phyloP scores from a whole-genome alignment of 768 basidiomycete species.

The Lactarius evosmus region DNA sequence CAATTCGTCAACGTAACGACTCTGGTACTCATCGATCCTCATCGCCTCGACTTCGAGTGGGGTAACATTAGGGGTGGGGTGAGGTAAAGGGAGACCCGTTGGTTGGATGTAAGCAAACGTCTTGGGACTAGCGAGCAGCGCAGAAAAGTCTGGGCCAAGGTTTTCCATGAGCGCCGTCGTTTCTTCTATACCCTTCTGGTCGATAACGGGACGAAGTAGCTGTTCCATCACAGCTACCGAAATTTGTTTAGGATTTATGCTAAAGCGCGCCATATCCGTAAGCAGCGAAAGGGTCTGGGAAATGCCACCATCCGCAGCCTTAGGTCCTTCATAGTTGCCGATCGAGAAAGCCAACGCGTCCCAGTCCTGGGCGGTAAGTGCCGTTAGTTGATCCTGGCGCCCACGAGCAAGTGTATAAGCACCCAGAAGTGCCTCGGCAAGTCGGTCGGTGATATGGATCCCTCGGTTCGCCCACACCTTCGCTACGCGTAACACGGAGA shows the following conservation, averaged over 20 bases:
- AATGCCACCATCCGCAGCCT: conserved; percentile 18
- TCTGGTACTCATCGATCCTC: conserved; percentile 33
- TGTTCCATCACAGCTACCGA: conserved; percentile 14
- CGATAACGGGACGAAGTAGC: conserved; percentile 17
- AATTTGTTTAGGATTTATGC: conserved; percentile 12
- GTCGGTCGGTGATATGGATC: conserved; percentile 35
- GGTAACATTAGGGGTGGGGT: conserved; percentile 4
- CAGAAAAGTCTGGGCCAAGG: conserved; percentile 37
- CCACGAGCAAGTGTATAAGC: conserved; percentile 43
- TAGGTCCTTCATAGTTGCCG: conserved; percentile 23
- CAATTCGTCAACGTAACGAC: conserved; percentile 35
- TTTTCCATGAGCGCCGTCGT: conserved; percentile 13
- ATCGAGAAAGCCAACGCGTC: conserved; percentile 44
- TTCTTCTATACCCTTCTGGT: conserved; percentile 18
- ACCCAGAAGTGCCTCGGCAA: conserved; percentile 43
- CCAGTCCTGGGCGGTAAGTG: conserved; percentile 44
- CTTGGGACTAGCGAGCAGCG: conserved; percentile 32
- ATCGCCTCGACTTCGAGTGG: conserved; percentile 3
- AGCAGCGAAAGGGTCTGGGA: conserved; percentile 27
- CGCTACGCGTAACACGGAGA: conserved; percentile 35
- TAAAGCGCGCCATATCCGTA: conserved; percentile 18
- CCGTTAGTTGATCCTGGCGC: conserved; percentile 31
- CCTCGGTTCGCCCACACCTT: conserved; percentile 37
- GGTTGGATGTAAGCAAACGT: conserved; percentile 9
- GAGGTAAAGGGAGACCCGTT: conserved; percentile 16